phyloP scores from a whole-genome alignment of 2,329 filamentous ascomycete genomes.

The Aquanectria penicillioides region DNA sequence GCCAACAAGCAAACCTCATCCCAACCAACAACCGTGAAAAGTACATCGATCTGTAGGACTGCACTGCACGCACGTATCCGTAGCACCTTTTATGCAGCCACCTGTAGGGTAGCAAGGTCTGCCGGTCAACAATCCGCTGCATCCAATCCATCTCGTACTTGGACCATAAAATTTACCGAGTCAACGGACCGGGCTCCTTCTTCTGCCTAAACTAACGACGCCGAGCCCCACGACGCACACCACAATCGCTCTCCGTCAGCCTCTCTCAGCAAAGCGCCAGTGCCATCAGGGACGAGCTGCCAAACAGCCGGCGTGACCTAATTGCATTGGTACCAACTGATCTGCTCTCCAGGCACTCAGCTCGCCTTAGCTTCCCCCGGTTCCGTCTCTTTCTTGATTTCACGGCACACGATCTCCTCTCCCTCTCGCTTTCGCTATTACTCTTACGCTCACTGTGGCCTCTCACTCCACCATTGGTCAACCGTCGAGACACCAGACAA shows the following conservation, averaged over 20 bases:
- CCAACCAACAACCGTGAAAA: slow-evolving; percentile 5
- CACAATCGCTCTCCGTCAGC: slow-evolving; percentile 10
- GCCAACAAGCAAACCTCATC: slow-evolving; percentile 7
- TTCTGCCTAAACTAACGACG: slow-evolving; percentile 41
- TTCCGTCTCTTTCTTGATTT: slow-evolving; percentile 6
- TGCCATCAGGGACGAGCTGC: slow-evolving; percentile 12
- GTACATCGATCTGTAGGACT: neutral
- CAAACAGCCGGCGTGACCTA: slow-evolving; percentile 18
- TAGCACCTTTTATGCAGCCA: slow-evolving; percentile 3
- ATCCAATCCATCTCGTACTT: slow-evolving; percentile 32
- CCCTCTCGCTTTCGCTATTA: slow-evolving; percentile 11
- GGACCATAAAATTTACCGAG: slow-evolving; percentile 38
- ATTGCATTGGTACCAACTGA: neutral
- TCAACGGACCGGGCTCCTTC: slow-evolving; percentile 35
- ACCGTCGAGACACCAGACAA: slow-evolving; percentile 14
- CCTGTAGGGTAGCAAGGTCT: slow-evolving; percentile 11
- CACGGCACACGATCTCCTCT: neutral
- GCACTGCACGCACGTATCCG: neutral
- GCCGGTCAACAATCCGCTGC: slow-evolving; percentile 37
- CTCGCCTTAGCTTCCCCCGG: neutral
- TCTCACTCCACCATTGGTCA: slow-evolving; percentile 23
- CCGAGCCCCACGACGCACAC: slow-evolving; percentile 34
- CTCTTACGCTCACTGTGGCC: slow-evolving; percentile 10
- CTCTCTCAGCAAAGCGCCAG: slow-evolving; percentile 15
- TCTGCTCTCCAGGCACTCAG: neutral